Percentiles rank a stretch among this genome's conserved stretches.
Evolutionary conservation across 768 basidiomycete genomes (phyloP).

Genomic region (Phlebiopsis flavidoalba): DNA sequence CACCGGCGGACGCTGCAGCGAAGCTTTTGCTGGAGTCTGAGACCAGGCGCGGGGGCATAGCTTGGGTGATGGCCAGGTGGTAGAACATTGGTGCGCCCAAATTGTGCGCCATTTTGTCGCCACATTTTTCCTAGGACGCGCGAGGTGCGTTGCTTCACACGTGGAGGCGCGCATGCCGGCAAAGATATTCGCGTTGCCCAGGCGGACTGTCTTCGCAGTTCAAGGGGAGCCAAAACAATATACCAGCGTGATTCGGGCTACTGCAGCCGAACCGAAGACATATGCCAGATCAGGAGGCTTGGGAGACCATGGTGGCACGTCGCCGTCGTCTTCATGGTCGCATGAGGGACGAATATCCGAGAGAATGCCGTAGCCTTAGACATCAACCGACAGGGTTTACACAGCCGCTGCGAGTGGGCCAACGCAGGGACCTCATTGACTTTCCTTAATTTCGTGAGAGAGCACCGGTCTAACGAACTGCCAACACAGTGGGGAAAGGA

Average conservation of each 20-base stretch:
- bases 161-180: background rate
- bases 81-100: too few species aligned
- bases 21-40: too few species aligned
- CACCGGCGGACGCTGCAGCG: too few species aligned
- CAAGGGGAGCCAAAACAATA: too few species aligned
- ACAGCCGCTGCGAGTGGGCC: background rate
- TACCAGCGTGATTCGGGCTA: background rate
- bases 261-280: background rate
- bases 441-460: background rate
- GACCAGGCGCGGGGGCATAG: too few species aligned
- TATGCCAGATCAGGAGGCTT: background rate
- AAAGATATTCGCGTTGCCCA: background rate
- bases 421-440: background rate
- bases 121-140: background rate
- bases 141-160: background rate
- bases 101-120: background rate
- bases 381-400: background rate
- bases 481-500: background rate
- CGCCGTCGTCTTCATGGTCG: background rate
- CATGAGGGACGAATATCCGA: too few species aligned
- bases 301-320: background rate
- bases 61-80: too few species aligned
- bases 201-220: too few species aligned
- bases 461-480: background rate
- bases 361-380: background rate